Conservation (phyloP, 1,284 basidiomycete species). For the Cutaneotrichosporon mucoides region DNA sequence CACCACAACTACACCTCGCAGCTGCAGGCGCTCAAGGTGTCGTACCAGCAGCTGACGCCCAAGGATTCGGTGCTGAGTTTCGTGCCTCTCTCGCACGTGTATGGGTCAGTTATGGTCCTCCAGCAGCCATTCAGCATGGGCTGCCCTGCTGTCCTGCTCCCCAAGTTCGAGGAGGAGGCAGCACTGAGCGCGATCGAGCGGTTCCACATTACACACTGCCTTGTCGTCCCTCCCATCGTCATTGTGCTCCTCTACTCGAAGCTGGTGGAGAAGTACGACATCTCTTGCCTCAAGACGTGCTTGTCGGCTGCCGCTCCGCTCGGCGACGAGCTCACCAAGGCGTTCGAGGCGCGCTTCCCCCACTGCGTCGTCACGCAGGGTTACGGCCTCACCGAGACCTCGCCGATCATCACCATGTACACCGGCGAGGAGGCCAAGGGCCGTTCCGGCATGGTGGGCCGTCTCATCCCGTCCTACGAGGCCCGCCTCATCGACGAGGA, state of each 20-base stretch:
- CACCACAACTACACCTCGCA: constrained; percentile 60
- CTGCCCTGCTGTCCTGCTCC: constrained; percentile 62
- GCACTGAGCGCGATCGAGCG: constrained; percentile 67
- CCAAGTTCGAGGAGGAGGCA: constrained; percentile 56
- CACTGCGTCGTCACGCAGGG: constrained; percentile 40
- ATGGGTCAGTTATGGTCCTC: constrained; percentile 48
- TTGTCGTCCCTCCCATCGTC: constrained; percentile 81
- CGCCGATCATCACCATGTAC: constrained; percentile 38
- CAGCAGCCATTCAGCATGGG: constrained; percentile 61
- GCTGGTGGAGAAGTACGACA: constrained; percentile 64
- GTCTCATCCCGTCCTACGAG: constrained; percentile 71
- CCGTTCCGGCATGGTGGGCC: constrained; percentile 63
- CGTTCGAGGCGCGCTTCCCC: constrained; percentile 27
- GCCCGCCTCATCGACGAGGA: constrained; percentile 60
- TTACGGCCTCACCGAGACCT: constrained; percentile 52
- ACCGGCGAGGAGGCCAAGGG: constrained; percentile 32
- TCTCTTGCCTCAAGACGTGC: constrained; percentile 61
- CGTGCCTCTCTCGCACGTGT: constrained; percentile 17
- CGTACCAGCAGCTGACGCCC: constrained; percentile 12
- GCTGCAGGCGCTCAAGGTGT: constrained; percentile 11
- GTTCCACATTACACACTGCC: constrained; percentile 60
- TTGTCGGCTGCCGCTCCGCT: constrained; percentile 81
- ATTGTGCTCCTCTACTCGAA: constrained; percentile 53
- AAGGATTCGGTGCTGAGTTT: constrained; percentile 15
- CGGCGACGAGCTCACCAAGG: constrained; percentile 49